phyloP scores from a whole-genome alignment of 176 grass and related monocot species.

The Rhynchospora pubera region DNA sequence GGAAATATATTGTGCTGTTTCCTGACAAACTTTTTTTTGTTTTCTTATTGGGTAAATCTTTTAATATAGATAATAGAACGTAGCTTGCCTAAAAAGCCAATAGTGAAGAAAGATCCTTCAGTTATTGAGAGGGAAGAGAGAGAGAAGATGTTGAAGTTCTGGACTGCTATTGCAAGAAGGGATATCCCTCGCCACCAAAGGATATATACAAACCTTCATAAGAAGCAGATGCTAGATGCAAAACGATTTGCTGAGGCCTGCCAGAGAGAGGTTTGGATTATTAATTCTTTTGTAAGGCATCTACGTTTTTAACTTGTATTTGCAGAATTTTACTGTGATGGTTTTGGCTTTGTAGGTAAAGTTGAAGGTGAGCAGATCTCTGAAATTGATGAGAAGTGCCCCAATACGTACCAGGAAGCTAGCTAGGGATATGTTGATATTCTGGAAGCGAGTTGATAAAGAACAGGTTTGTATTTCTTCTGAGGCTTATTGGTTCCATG shows the following conservation, averaged over 20 bases:
- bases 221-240: constrained; percentile 74
- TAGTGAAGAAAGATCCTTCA: constrained; percentile 78
- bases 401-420: constrained; percentile 86
- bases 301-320: constrained; percentile 16
- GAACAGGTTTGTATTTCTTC: constrained; percentile 59
- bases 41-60: neutral
- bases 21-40: neutral
- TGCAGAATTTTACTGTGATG: constrained; percentile 16
- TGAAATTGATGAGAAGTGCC: constrained; percentile 89
- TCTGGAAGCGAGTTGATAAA: constrained; percentile 97
- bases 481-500: neutral
- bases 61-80: constrained; percentile 93
- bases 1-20: neutral
- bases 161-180: constrained; percentile 58
- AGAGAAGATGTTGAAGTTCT: constrained; percentile 63
- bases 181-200: constrained; percentile 81
- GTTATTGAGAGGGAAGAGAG: constrained; percentile 60
- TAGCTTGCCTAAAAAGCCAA: constrained; percentile 94
- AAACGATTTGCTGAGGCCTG: constrained; percentile 87
- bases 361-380: constrained; percentile 80
- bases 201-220: constrained; percentile 60
- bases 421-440: constrained; percentile 97
- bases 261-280: constrained; percentile 76
- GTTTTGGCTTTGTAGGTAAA: constrained; percentile 69
- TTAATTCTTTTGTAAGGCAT: constrained; percentile 15